Percentiles rank a stretch among this genome's conserved stretches.
Conservation (phyloP, 495 filamentous ascomycete genomes). For the Cercophora samala region DNA sequence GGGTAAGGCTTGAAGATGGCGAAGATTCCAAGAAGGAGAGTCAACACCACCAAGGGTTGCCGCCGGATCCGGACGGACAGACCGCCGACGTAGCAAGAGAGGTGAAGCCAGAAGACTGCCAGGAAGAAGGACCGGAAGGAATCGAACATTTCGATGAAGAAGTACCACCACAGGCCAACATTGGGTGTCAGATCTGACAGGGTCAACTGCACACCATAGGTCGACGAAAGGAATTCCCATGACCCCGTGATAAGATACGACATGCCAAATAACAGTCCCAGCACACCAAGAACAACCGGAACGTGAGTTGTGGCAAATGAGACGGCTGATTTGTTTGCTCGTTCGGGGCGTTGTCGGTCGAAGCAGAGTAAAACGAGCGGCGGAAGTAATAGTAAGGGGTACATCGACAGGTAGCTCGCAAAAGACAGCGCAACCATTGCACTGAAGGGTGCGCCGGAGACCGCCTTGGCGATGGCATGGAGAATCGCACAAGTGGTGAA, state of each 20-base stretch:
- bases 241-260: conserved; percentile 77
- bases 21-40: conserved; percentile 78
- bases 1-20: conserved; percentile 96
- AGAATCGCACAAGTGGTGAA: conserved; percentile 89
- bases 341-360: conserved; percentile 52
- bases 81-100: conserved; percentile 81
- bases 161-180: conserved; percentile 98
- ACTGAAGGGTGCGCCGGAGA: conserved; percentile 66
- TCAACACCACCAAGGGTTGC: conserved; percentile 83
- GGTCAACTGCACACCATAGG: conserved; percentile 87
- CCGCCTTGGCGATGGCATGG: conserved; percentile 76
- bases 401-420: conserved; percentile 86
- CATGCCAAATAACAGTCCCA: conserved; percentile 58
- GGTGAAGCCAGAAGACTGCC: conserved; percentile 94
- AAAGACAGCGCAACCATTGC: conserved; percentile 84
- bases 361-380: conserved; percentile 80
- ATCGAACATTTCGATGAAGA: conserved; percentile 99
- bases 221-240: conserved; percentile 80
- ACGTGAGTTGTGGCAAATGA: conserved; percentile 54
- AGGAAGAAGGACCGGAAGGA: conserved; percentile 96
- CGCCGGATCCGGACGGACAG: conserved; percentile 72
- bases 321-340: conserved; percentile 31
- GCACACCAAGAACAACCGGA: conserved; percentile 44
- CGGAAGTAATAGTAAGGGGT: conserved; percentile 80
- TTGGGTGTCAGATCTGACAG: conserved; percentile 94